phyloP scores from a whole-genome alignment of 129 eudicot genomes.

The Kitagawia praeruptora region DNA sequence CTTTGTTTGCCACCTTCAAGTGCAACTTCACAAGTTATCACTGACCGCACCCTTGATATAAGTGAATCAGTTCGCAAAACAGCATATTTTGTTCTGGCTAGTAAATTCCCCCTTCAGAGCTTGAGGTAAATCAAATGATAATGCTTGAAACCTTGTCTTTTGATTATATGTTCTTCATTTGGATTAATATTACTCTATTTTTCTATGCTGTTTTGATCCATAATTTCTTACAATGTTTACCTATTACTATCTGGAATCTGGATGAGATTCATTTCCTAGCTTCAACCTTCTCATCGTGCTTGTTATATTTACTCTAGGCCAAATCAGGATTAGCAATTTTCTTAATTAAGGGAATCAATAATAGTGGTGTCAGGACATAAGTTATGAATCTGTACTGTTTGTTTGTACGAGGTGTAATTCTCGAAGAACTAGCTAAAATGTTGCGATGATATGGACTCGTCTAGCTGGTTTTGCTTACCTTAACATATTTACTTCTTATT shows the following conservation, averaged over 20 bases:
- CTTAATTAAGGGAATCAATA: neutral
- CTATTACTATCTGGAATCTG: neutral
- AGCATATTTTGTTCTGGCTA: constrained; percentile 72
- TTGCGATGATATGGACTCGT: neutral
- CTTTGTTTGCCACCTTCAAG: constrained; percentile 80
- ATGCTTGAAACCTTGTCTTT: neutral
- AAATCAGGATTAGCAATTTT: neutral
- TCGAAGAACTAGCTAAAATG: neutral
- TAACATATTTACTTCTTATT: neutral
- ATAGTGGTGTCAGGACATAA: neutral
- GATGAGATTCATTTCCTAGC: neutral
- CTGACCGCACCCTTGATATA: constrained; percentile 79
- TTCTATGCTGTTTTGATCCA: neutral
- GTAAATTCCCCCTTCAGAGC: constrained; percentile 91
- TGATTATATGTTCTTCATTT: neutral
- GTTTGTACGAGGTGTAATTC: neutral
- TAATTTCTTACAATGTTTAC: neutral
- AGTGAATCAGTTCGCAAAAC: constrained; percentile 85
- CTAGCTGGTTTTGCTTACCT: no score
- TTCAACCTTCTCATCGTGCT: neutral
- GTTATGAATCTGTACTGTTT: neutral
- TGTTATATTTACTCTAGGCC: neutral
- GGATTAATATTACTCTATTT: neutral
- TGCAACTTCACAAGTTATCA: constrained; percentile 57
- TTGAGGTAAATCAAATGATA: constrained; percentile 58